Percentiles rank a stretch among this genome's conserved stretches.
Conservation (phyloP, 2,329 filamentous ascomycete genomes). For the Gaeumannomyces sp. region DNA sequence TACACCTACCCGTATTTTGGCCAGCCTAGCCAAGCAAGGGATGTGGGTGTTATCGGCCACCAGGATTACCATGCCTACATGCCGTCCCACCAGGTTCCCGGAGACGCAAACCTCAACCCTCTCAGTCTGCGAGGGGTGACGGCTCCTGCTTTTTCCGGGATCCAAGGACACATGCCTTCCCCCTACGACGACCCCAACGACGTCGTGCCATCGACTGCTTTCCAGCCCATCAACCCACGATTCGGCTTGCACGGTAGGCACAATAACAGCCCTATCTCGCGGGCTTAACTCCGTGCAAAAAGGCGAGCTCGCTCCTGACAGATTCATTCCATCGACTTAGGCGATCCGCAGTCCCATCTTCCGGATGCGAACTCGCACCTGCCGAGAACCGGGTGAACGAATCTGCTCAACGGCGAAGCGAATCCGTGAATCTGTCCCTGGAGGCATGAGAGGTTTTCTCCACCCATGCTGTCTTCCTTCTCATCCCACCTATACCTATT, state of each 20-base stretch:
- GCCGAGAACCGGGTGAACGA: too few relatives aligned
- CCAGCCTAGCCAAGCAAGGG: not conserved
- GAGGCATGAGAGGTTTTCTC: too few relatives aligned
- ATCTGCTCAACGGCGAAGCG: too few relatives aligned
- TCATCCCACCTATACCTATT: too few relatives aligned
- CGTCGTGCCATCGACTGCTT: not conserved
- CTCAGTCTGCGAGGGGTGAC: not conserved
- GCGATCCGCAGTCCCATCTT: too few relatives aligned
- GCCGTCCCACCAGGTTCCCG: not conserved
- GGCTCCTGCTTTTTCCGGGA: not conserved
- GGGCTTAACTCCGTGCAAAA: not conserved
- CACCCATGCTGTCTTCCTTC: too few relatives aligned
- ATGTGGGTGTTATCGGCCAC: not conserved
- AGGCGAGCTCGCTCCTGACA: not conserved
- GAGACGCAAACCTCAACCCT: slow-evolving; percentile 4
- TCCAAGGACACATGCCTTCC: not conserved
- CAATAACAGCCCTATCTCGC: not conserved
- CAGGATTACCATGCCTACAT: not conserved
- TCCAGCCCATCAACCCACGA: not conserved
- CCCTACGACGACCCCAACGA: not conserved
- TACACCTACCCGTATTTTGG: not conserved
- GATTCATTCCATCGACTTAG: too few relatives aligned
- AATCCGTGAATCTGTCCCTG: too few relatives aligned
- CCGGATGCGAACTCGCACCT: too few relatives aligned
- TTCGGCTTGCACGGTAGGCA: not conserved